Evolutionary conservation across 306 rosid species (phyloP), one percentile per base, ranked within the genome.

Genomic region (Senna siamea): DNA sequence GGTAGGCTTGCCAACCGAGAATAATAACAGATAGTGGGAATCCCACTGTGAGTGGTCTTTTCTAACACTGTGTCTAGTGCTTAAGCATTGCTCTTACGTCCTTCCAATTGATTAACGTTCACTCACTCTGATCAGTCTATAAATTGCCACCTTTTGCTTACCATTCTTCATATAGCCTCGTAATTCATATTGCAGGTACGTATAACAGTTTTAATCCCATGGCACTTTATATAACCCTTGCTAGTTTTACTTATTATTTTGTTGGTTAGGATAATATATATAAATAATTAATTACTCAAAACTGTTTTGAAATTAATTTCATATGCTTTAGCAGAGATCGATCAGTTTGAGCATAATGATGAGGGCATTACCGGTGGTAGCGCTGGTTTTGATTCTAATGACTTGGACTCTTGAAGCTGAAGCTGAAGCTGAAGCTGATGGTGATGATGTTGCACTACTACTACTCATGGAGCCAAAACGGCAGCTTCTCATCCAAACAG

Each of bases 11-110:
- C 54, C 71, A 37, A 34, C 50, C 9, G 74, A 66, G 18, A 66
- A 44, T 53, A 35, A 50, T 17, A 13, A 38, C 4, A 12, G 50
- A 66, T 76, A 76, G 80, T 76, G 80, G 80, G 66, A 66, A 67
- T 7, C 34, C 74, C 74, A 76, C 74, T 67, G 18, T 56, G 28
- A 66, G 7, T 58, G 46, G 5, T 67, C 23, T 51, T 37, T 63
- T 20, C 52, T 52, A 28, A 52, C 6, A 4, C 53, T 22, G 40
- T 54, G 50, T 7, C 23, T 34, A 5, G 19, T 56, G 38, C 41
- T 34, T 34, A 4, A 20, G 7, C 19, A 63, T 43, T 52, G 56
- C 55, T 52, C 64, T 74, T 38, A 47, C 48, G 9, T 54, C 67
- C 0, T 66, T n/a, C 34, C 30, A 32, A 5, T 32, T 32, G 5